Conservation (phyloP, 257 asterid species). For the Rauvolfia tetraphylla region DNA sequence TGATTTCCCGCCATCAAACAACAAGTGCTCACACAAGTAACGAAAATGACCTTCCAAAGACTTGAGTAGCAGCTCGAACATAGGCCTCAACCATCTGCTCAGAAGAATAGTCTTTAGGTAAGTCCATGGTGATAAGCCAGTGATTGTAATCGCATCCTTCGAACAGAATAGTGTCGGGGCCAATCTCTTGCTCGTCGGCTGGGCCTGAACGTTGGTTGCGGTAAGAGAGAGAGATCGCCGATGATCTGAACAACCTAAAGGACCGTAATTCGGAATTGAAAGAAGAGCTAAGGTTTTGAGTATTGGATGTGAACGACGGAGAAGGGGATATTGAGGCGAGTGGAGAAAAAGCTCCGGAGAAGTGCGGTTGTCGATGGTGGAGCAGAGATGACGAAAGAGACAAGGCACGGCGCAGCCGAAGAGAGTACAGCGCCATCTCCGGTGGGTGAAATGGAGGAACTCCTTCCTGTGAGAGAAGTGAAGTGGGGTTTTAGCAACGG, state of each 20-base stretch:
- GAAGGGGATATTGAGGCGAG: slow-evolving; percentile 8
- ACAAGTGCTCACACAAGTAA: not conserved
- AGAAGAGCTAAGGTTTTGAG: not conserved
- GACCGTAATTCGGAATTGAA: slow-evolving; percentile 5
- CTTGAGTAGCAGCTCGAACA: slow-evolving; percentile 69
- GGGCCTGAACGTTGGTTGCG: slow-evolving; percentile 41
- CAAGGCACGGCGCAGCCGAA: slow-evolving; percentile 37
- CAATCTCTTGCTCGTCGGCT: slow-evolving; percentile 50
- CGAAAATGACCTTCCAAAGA: slow-evolving; percentile 68
- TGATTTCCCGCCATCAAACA: not conserved
- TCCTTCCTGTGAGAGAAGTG: not conserved
- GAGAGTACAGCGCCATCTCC: slow-evolving; percentile 26
- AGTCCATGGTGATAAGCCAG: slow-evolving; percentile 85
- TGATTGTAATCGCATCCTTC: slow-evolving; percentile 98
- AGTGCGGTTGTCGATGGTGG: slow-evolving; percentile 21
- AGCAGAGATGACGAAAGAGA: slow-evolving; percentile 31
- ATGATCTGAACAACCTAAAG: slow-evolving; percentile 40
- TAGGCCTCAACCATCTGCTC: slow-evolving; percentile 75
- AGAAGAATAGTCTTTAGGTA: slow-evolving; percentile 55
- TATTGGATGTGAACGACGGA: not conserved
- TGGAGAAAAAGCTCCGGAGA: slow-evolving; percentile 10
- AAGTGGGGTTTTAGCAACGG: not conserved
- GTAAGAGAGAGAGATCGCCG: slow-evolving; percentile 27
- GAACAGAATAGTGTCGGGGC: slow-evolving; percentile 78
- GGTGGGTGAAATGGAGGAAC: not conserved